Base-by-base conservation (phyloP, 108 stramenopile species). In the Mediolabrus comicus region DNA sequence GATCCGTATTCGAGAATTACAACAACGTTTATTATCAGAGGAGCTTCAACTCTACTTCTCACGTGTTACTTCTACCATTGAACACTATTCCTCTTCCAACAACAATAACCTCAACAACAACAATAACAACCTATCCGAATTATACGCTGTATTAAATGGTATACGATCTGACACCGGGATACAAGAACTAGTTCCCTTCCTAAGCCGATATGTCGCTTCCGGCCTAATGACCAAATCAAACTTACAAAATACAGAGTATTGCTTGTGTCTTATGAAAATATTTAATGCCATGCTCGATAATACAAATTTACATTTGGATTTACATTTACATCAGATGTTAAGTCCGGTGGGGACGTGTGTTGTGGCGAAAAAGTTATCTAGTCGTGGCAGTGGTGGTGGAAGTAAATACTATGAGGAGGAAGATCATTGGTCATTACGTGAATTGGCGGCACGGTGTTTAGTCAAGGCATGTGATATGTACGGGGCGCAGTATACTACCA, bases 171-270 rank as follows among this genome's bases (percentile, higher is more conserved):
- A 91, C 62, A 38, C 77, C 8, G 90, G 90, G 3, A 62, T 94
- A 26, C 90, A 94, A 74, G 93, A 94, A 71, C 59, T 94, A 64
- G 87, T 91, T 9, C 93, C 93, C 0, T 94, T 94, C 66, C 77
- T 91, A 16, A 72, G 83, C 22, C 67, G 84, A 34, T 94, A 87
- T 57, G 81, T 89, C 25, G 69, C 82, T 6, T 27, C 22, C 13
- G 81, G 87, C 22, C 75, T 83, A 11, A 65, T 91, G 58, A 83
- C 79, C 59, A 59, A 72, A 33, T 56, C 58, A 52, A 85, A 91
- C 59, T 65, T 91, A 33, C 73, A 71, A 24, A 74, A 84, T 69
- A 72, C 86, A 17, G 85, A 86, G 13, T 81, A 89, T 54, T 87
- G 84, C 32, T 69, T 86, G 22, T 80, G 83, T 9, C 65, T 93